Conservation (phyloP, 495 filamentous ascomycete species). For the Xylaria longipes region DNA sequence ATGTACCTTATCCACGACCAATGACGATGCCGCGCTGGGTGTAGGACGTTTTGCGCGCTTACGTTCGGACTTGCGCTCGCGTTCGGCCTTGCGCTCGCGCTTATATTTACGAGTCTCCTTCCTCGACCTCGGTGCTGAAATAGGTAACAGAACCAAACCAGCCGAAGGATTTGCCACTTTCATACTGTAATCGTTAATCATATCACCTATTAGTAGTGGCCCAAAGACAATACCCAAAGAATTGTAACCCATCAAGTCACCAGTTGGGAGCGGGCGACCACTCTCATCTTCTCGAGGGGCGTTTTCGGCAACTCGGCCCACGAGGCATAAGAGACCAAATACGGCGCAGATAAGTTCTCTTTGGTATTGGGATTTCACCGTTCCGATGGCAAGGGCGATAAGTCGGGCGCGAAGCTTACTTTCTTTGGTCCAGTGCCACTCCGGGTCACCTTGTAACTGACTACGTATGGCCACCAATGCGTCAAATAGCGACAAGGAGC, state of each 20-base stretch:
- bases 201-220: conserved; percentile 65
- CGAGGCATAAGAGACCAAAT: conserved; percentile 65
- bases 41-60: conserved; percentile 12
- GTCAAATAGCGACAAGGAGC: conserved; percentile 69
- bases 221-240: conserved; percentile 70
- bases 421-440: conserved; percentile 55
- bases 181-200: conserved; percentile 54
- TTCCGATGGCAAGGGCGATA: conserved; percentile 67
- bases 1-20: conserved; percentile 54
- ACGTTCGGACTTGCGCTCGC: conserved; percentile 14
- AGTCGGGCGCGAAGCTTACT: conserved; percentile 63
- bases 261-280: conserved; percentile 53
- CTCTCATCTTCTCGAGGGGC: conserved; percentile 53
- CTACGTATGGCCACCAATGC: conserved; percentile 67
- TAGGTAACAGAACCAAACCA: conserved; percentile 47
- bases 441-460: conserved; percentile 57
- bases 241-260: conserved; percentile 66
- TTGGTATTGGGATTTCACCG: conserved; percentile 62
- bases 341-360: conserved; percentile 70
- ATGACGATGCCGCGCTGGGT: neutral
- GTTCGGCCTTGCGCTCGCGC: conserved; percentile 17
- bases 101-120: conserved; percentile 43
- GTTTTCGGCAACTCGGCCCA: conserved; percentile 59
- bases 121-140: conserved; percentile 43
- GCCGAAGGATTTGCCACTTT: conserved; percentile 42